Evolutionary conservation across 345 rosid species (phyloP).

Genomic region (Leavenworthia alabamica): DNA sequence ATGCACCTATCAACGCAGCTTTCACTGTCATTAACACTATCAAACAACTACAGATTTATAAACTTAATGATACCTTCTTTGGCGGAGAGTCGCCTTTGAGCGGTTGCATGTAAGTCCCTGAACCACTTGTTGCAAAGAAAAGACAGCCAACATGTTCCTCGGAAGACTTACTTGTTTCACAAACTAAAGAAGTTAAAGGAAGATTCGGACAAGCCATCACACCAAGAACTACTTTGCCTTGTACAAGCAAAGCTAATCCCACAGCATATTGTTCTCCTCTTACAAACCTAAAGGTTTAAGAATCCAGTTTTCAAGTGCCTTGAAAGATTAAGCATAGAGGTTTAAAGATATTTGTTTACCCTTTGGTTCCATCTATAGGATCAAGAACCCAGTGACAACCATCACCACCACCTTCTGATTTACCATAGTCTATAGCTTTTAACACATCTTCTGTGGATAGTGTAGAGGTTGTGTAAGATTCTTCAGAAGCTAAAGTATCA

Average conservation of each 20-base stretch:
- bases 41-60: not conserved
- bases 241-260: conserved; percentile 82
- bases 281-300: conserved; percentile 56
- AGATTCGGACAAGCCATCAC: conserved; percentile 93
- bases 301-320: not conserved
- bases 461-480: conserved; percentile 32
- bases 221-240: conserved; percentile 85
- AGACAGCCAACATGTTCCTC: conserved; percentile 58
- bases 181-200: conserved; percentile 42
- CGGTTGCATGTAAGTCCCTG: conserved; percentile 75
- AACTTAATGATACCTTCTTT: conserved; percentile 43
- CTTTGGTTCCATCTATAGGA: conserved; percentile 97
- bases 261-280: conserved; percentile 94
- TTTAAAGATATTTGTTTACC: conserved; percentile 37
- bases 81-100: conserved; percentile 49
- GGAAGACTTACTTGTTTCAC: conserved; percentile 27
- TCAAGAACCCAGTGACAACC: conserved; percentile 96
- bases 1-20: conserved; percentile 43
- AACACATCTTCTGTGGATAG: conserved; percentile 62
- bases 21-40: conserved; percentile 8
- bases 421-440: conserved; percentile 68
- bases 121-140: conserved; percentile 63
- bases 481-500: conserved; percentile 59
- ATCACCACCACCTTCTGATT: conserved; percentile 74
- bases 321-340: not conserved